Evolutionary conservation across 148 eudicot genomes (phyloP), one percentile per base, ranked within the genome.

Genomic region (Nepenthes mirabilis): DNA sequence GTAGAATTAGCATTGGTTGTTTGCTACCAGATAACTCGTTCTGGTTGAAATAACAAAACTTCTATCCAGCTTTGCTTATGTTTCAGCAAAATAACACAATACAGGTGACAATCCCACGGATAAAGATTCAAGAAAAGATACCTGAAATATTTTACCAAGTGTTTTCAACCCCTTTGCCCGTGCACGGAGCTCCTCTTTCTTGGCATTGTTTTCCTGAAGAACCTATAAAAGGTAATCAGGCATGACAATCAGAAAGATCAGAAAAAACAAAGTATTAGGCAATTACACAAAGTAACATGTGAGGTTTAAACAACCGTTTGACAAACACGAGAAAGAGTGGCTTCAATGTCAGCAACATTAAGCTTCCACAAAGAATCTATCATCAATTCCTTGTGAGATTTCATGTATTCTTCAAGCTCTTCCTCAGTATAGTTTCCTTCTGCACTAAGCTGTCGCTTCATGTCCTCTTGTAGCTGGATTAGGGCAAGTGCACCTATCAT

Each of bases 351-450:
- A 63, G 91, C 91, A 59, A 93, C 96, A 76, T 93, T 93, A 71
- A 94, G 95, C 84, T 94, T 94, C 99, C 99, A 94, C 45, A 94
- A 77, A 57, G 99, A 94, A 83, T 94, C 99, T 35, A 74, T 82
- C 99, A 93, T 89, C 79, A 83, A 52, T 72, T 93, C 89, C 87
- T 86, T 89, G 82, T 89, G 91, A 65, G 99, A 79, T 74, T 82
- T 77, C 91, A 89, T 89, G 73, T 94, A 89, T 50, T 74, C 83
- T 72, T 89, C 97, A 55, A 94, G 95, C 78, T 89, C 84, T 57
- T 85, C 91, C 70, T 94, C 99, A 8, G 87, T 86, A 78, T 79
- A 79, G 63, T 86, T 81, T 66, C 91, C 95, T 75, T 89, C 83
- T 11, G 84, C 85, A 69, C 77, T 93, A 52, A 93, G 89, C 70